Base-by-base conservation (phyloP, 192 early-diverging fungal species). In the Dissophora globulifera region DNA sequence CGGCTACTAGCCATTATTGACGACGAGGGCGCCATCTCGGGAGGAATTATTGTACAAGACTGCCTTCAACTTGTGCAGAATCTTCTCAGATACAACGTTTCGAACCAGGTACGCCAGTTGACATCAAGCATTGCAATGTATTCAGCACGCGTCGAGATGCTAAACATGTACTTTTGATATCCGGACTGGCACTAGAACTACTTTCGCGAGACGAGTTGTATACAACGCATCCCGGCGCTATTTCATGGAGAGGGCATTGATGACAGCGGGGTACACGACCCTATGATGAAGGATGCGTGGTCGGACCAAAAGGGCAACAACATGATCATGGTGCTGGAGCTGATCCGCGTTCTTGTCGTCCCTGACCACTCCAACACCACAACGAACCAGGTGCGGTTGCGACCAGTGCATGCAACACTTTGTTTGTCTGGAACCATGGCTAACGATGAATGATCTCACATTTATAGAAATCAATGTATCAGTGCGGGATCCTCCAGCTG, bases 11-110 rank as follows among this genome's bases (percentile, higher is more conserved):
- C 83, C 2, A 94, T 98, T 50, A 92, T 98, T 59, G 71, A 90
- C 50, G 94, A 95, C 31, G 96, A 98, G 67, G 96, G 93, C 32
- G 95, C 92, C 9, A 91, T 93, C 25, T 91, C 92, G 20, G 93
- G 93, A 41, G 96, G 95, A 17, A 97, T 97, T 56, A 94, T 98
- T 78, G 96, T 98, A 17, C 95, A 98, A 65, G 98, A 99, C 78
- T 97, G 96, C 62, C 79, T 99, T 61, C 93, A 94, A 55, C 81
- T 99, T 31, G 92, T 95, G 19, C 89, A 93, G 41, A 98, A 98
- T 45, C 82, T 99, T 31, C 84, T 99, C 32, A 84, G 94, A 58
- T 95, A 96, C 79, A 99, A 99, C 69, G 92, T 95, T 8, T 97
- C 96, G 0, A 98, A 99, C 83, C 98, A 98, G 87, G 93, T 95